Evolutionary conservation across 2,329 filamentous ascomycete genomes (phyloP), one percentile per base, ranked within the genome.

Genomic region (Rugonectria rugulosa): DNA sequence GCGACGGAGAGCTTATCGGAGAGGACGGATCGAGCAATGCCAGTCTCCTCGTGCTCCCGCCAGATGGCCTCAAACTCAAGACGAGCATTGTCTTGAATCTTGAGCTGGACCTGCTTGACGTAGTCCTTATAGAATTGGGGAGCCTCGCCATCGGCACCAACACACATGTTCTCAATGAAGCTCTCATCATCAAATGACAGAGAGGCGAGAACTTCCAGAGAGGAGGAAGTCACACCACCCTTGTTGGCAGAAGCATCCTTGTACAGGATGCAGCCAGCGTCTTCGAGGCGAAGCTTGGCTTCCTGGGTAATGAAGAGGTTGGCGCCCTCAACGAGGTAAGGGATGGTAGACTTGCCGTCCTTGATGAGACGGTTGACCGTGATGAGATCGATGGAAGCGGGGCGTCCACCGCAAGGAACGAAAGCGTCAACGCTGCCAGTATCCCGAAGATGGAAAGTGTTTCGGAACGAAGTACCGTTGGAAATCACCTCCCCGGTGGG

Each of bases 251-350:
- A 97, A 5, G 95, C 95, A 74, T 99, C 95, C 80, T 99, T 99
- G 88, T 92, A 97, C 34, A 99, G 77, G 67, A 98, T 87, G 71
- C 92, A 96, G 57, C 95, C 95, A n/a, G 94, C 93, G 67, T 92
- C 89, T 78, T 99, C 95, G 12, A 99, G 86, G 20, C 92, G 90
- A 51, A 98, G 84, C 80, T 98, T 98, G 67, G 94, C 94, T 69
- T 99, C 95, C 76, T 99, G 95, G 1, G 95, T 97, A 77, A 99
- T 96, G 84, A 99, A 99, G 50, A 99, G 82, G 74, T 98, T 99
- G 75, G 95, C 95, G 48, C 95, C 95, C 77, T 99, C 95, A 38
- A 99, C 94, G 49, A 99, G 95, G 78, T 96, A 99, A 1, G 94
- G 93, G 57, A 99, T 89, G 10, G 84, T 86, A 19, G 85, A 83